phyloP scores from a whole-genome alignment of 305 asterid species.

The Rubia tinctorum region DNA sequence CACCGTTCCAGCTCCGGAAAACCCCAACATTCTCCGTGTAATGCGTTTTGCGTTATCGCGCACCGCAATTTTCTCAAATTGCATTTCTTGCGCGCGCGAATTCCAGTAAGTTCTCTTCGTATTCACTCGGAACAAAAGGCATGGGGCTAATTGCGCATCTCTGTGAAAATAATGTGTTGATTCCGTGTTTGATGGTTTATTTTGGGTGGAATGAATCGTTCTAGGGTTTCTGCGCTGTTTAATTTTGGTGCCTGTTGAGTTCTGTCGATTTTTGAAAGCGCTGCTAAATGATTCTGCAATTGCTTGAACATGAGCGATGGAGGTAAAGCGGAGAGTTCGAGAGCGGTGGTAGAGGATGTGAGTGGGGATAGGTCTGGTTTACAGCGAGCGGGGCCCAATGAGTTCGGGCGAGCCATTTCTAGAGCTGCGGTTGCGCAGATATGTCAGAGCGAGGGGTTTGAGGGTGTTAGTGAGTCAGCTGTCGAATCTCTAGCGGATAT shows the following conservation, averaged over 20 bases:
- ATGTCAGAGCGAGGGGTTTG: slow-evolving; percentile 72
- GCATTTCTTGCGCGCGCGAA: background rate
- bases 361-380: background rate
- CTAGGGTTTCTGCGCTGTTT: slow-evolving; percentile 16
- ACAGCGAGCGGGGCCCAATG: slow-evolving; percentile 36
- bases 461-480: slow-evolving; percentile 77
- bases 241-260: slow-evolving; percentile 20
- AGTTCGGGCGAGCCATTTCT: slow-evolving; percentile 66
- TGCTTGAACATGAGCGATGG: slow-evolving; percentile 88
- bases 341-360: slow-evolving; percentile 34
- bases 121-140: background rate
- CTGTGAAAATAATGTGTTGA: background rate
- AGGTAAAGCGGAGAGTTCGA: slow-evolving; percentile 63
- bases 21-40: slow-evolving; percentile 1
- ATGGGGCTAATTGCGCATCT: background rate
- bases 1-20: slow-evolving; percentile 2
- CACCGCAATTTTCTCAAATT: slow-evolving; percentile 5
- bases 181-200: background rate
- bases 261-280: slow-evolving; percentile 22
- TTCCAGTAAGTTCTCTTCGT: slow-evolving; percentile 14
- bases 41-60: background rate
- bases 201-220: background rate
- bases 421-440: slow-evolving; percentile 80
- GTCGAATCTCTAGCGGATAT: slow-evolving; percentile 77
- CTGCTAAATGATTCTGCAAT: slow-evolving; percentile 55